Evolutionary conservation across 805 yeast genomes (phyloP).

Genomic region (Candida yuanshanica): DNA sequence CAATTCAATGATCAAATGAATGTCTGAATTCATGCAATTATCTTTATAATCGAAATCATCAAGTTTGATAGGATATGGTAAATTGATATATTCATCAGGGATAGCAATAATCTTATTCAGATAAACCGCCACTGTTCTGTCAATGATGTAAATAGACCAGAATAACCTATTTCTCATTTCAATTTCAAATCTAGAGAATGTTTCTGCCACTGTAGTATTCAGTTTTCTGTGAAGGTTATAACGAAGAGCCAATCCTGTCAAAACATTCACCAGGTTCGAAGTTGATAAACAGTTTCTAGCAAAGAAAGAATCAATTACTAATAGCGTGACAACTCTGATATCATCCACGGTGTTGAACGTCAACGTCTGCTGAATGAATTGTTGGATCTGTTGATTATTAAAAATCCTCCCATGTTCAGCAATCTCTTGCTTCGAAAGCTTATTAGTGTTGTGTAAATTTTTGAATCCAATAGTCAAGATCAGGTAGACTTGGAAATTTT

Average conservation of each 20-base stretch:
- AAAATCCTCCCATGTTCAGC: conserved; percentile 8
- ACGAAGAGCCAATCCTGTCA: conserved; percentile 39
- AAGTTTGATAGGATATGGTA: conserved; percentile 37
- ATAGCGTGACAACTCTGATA: conserved; percentile 36
- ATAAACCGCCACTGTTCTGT: conserved; percentile 43
- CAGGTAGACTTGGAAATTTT: conserved; percentile 14
- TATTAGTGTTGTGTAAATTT: conserved; percentile 7
- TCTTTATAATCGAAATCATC: conserved; percentile 30
- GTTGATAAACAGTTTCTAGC: conserved; percentile 49
- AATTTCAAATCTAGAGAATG: conserved; percentile 21
- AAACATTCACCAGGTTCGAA: conserved; percentile 47
- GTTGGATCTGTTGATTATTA: conserved; percentile 2
- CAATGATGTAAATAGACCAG: conserved; percentile 46
- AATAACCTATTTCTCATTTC: conserved; percentile 41
- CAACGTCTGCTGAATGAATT: conserved; percentile 17
- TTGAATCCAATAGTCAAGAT: conserved; percentile 19
- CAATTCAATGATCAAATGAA: conserved; percentile 38
- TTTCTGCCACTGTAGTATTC: conserved; percentile 17
- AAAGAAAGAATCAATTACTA: conserved; percentile 50
- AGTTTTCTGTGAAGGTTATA: conserved; percentile 39
- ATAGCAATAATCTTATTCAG: conserved; percentile 48
- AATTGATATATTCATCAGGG: conserved; percentile 45
- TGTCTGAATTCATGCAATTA: conserved; percentile 33
- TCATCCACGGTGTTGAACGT: conserved; percentile 37
- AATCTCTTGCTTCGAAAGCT: conserved; percentile 10